These are phyloP conservation scores for Eimeria nieschulzi DNA, from an alignment of 169 alveolate species.

Conservation along the genomic window DNA sequence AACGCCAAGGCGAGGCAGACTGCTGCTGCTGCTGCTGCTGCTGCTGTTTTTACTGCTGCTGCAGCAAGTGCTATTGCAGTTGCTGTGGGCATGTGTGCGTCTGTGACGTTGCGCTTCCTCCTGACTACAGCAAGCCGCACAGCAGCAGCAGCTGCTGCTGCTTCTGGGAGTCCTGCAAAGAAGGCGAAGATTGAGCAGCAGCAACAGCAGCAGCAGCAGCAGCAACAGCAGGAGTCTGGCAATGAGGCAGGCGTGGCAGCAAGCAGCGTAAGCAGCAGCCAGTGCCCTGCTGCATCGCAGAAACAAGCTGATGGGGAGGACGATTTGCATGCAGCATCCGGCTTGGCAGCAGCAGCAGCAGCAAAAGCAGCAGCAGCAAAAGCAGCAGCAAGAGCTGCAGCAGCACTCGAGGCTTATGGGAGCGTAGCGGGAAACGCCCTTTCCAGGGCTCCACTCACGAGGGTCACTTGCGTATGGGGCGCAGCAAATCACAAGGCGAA, in stretches of 20 bases:
- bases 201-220: background rate
- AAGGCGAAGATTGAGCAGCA: conserved; percentile 12
- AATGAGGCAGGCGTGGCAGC: background rate
- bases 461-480: conserved; percentile 60
- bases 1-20: background rate
- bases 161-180: conserved; percentile 11
- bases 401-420: conserved; percentile 16
- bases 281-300: conserved; percentile 39
- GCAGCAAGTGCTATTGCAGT: background rate
- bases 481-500: conserved; percentile 66
- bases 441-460: conserved; percentile 23
- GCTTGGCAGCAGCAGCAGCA: conserved; percentile 12
- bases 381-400: conserved; percentile 44
- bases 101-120: background rate
- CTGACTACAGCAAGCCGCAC: conserved; percentile 38
- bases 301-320: background rate
- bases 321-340: background rate
- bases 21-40: conserved; percentile 28
- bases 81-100: background rate
- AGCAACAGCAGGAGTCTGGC: background rate
- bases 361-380: conserved; percentile 39
- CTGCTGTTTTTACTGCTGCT: conserved; percentile 34
- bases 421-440: background rate
- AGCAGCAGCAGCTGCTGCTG: conserved; percentile 56
- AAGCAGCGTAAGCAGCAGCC: conserved; percentile 1